Base-by-base conservation (phyloP, 2,329 filamentous ascomycete genomes). In the Pseudophaeomoniella oleicola region DNA sequence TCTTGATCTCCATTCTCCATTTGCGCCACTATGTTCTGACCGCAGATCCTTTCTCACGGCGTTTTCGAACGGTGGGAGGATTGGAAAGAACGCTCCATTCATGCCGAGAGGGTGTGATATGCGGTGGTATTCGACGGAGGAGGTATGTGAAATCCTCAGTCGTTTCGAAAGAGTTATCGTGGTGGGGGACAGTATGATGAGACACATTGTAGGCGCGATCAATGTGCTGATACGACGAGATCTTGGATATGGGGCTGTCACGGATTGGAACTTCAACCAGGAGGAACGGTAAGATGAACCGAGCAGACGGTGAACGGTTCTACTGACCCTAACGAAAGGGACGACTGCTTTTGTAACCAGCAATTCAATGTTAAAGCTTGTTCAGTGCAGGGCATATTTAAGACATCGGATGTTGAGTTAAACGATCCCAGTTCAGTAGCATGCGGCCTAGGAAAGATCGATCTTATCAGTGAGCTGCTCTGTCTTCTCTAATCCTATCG, bases 311-410 rank as follows among this genome's bases (percentile, higher is more conserved):
- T n/a, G n/a, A n/a, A n/a, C n/a, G n/a, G n/a, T n/a, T n/a, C n/a
- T n/a, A n/a, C n/a, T n/a, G n/a, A n/a, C n/a, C n/a, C n/a, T n/a
- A n/a, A n/a, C n/a, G 64, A 67, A 47, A 60, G 62, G 38, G 54
- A 51, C 30, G 50, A 59, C 11, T 67, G 63, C 44, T 67, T 67
- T 48, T 67, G 63, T 46, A 63, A 66, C 39, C 58, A 62, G 32
- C 63, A 67, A 36, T 66, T 67, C 46, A 59, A 67, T 50, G 58
- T 66, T 35, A 64, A 59, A 41, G 52, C 57, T n/a, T 67, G 63
- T 45, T 66, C 62, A 2, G 54, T 66, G 1, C 64, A 67, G 42
- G 63, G 63, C 4, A 67, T 67, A 32, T 67, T 58, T 48, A 62
- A 57, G 33, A 67, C 62, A 1, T 46, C 54, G 1, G 63, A 66